phyloP scores from a whole-genome alignment of 2,329 filamentous ascomycete species.

The Raffaelea arxii region DNA sequence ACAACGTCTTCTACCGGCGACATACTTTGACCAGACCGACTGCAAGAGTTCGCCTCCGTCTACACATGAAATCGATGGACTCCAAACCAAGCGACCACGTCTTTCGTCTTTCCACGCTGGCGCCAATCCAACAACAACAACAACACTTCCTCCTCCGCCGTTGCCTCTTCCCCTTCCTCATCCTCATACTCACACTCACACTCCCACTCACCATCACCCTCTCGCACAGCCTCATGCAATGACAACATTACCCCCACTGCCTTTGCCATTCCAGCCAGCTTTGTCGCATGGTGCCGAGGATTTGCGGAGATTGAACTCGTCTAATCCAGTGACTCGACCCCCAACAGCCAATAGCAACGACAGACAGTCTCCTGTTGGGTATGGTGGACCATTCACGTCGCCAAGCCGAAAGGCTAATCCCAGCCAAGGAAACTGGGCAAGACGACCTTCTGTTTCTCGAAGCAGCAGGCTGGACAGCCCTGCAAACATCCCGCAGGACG shows the following conservation, averaged over 20 bases:
- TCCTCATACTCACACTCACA: conserved; percentile 16
- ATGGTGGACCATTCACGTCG: background rate
- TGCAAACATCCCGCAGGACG: background rate
- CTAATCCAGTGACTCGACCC: background rate
- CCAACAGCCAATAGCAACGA: background rate
- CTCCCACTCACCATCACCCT: background rate
- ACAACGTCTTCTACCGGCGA: background rate
- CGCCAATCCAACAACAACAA: background rate
- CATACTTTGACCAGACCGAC: background rate
- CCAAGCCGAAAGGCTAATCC: conserved; percentile 2
- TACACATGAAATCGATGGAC: background rate
- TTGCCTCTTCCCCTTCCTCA: background rate
- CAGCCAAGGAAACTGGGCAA: conserved; percentile 2
- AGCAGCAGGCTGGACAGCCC: conserved; percentile 10
- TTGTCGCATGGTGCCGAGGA: background rate
- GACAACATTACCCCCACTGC: too few relatives aligned
- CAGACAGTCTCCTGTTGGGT: background rate
- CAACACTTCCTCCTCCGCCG: background rate
- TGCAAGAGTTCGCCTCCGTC: background rate
- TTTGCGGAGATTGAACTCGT: background rate
- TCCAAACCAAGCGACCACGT: background rate
- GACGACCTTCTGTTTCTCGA: conserved; percentile 12
- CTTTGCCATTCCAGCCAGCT: conserved; percentile 1
- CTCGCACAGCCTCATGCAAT: too few relatives aligned
- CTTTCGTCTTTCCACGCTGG: background rate